phyloP scores from a whole-genome alignment of 176 grass and related monocot species.

The Carex myosuroides region DNA sequence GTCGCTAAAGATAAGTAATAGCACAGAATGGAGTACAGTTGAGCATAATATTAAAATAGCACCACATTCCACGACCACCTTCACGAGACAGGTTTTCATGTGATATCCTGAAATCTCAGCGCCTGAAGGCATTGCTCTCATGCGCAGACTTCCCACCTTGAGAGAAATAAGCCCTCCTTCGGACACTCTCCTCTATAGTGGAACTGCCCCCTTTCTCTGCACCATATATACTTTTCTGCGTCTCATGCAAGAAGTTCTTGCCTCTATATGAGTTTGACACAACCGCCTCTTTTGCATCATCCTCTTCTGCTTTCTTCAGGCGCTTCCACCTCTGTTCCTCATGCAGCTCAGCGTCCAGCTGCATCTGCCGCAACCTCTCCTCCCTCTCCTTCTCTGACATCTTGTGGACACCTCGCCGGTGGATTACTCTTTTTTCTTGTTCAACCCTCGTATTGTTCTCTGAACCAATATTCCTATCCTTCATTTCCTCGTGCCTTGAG shows the following conservation, averaged over 20 bases:
- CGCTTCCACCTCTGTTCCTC: slow-evolving; percentile 92
- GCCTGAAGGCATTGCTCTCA: slow-evolving; percentile 79
- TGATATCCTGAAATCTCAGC: slow-evolving; percentile 28
- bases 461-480: slow-evolving; percentile 28
- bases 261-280: slow-evolving; percentile 39
- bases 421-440: slow-evolving; percentile 28
- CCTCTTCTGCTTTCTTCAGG: slow-evolving; percentile 74
- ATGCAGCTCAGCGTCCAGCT: slow-evolving; percentile 65
- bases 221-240: slow-evolving; percentile 81
- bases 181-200: slow-evolving; percentile 92
- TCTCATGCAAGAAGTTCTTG: slow-evolving; percentile 74
- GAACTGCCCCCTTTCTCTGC: slow-evolving; percentile 67
- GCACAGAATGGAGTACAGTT: background rate
- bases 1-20: background rate
- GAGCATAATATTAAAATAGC: background rate
- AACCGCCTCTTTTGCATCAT: slow-evolving; percentile 43
- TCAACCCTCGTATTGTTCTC: slow-evolving; percentile 30
- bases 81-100: background rate
- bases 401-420: slow-evolving; percentile 50
- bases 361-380: slow-evolving; percentile 67
- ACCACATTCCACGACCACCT: background rate
- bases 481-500: background rate
- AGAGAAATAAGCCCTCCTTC: slow-evolving; percentile 73
- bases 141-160: slow-evolving; percentile 61
- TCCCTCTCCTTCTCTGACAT: slow-evolving; percentile 90